Percentiles rank a stretch among this genome's conserved stretches.
Conservation (phyloP, 2,329 filamentous ascomycete species). For the Tolypocladium tropicale region DNA sequence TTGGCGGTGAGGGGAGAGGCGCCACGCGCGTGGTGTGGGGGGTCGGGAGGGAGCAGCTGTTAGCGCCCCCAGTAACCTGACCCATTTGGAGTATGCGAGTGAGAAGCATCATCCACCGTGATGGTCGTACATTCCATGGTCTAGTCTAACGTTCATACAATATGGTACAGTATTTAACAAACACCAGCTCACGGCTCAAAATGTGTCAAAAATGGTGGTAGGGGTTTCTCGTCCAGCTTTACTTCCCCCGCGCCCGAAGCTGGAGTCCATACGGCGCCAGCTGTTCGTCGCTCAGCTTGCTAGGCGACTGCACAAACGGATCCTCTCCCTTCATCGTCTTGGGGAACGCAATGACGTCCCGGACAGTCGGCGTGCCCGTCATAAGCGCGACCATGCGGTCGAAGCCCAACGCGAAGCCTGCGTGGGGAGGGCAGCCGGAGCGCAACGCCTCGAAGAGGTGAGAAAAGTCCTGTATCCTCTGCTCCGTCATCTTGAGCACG, state of each 20-base stretch:
- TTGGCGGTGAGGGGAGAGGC: slow-evolving; percentile 22
- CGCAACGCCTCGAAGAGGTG: slow-evolving; percentile 76
- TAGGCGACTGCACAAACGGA: slow-evolving; percentile 68
- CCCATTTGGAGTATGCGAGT: too few species aligned
- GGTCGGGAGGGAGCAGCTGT: not conserved
- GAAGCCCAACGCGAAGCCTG: slow-evolving; percentile 86
- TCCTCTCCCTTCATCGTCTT: slow-evolving; percentile 90
- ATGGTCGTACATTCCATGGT: not conserved
- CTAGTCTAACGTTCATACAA: not conserved
- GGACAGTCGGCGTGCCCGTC: slow-evolving; percentile 63
- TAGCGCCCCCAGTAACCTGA: not conserved
- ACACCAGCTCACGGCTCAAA: not conserved
- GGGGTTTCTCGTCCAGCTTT: not conserved
- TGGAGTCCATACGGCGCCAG: slow-evolving; percentile 37
- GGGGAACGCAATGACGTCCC: slow-evolving; percentile 94
- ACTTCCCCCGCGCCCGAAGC: slow-evolving; percentile 4
- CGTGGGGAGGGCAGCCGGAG: slow-evolving; percentile 87
- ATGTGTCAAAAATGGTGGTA: not conserved
- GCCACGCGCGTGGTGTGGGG: not conserved
- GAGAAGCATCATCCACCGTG: too few species aligned
- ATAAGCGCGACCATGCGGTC: slow-evolving; percentile 78
- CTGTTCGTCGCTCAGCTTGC: slow-evolving; percentile 49
- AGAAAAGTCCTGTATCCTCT: slow-evolving; percentile 67
- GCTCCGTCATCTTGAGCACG: slow-evolving; percentile 66
- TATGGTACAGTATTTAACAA: not conserved